A percentile compares a stretch with the other conserved stretches of the same genome.
These are phyloP conservation scores for Talinum fruticosum DNA, from an alignment of 148 eudicot genomes.

Conservation along the genomic window DNA sequence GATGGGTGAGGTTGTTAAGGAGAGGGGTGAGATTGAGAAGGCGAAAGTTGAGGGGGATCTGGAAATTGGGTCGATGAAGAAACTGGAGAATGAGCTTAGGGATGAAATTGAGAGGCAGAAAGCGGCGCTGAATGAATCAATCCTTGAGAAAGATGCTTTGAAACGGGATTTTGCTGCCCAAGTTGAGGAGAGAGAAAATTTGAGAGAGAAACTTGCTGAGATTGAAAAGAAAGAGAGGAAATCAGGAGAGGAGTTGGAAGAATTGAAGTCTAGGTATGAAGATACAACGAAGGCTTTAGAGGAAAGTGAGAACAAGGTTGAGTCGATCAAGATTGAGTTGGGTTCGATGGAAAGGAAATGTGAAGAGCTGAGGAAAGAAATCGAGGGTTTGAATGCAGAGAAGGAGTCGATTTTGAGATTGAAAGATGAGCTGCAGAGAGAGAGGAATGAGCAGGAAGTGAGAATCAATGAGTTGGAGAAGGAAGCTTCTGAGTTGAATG, in stretches of 20 bases:
- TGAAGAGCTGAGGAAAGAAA: conserved; percentile 34
- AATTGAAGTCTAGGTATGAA: conserved; percentile 21
- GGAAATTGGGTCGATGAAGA: conserved; percentile 41
- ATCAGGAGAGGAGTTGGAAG: conserved; percentile 25
- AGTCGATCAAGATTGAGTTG: conserved; percentile 29
- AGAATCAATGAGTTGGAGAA: conserved; percentile 40
- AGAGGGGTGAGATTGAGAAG: conserved; percentile 43
- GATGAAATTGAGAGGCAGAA: conserved; percentile 33
- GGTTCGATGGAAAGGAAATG: conserved; percentile 22
- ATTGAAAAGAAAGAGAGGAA: conserved; percentile 30
- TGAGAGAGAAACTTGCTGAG: conserved; percentile 34
- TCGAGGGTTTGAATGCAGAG: conserved; percentile 33
- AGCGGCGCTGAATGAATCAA: conserved; percentile 11
- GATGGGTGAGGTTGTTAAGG: conserved; percentile 28
- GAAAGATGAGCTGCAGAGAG: conserved; percentile 24
- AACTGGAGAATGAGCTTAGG: conserved; percentile 24
- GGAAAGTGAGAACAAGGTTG: conserved; percentile 37
- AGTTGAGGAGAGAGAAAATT: conserved; percentile 27
- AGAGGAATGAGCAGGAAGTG: conserved; percentile 20
- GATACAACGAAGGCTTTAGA: conserved; percentile 25
- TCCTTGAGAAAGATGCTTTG: conserved; percentile 37
- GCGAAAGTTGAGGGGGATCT: conserved; percentile 31
- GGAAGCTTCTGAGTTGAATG: conserved; percentile 28
- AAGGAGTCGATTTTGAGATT: conserved; percentile 29
- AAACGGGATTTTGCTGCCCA: conserved; percentile 15